A percentile compares a stretch with the other conserved stretches of the same genome.
Evolutionary conservation across 192 early-diverging fungal species (phyloP).

Genomic region (Cladochytrium replicatum): DNA sequence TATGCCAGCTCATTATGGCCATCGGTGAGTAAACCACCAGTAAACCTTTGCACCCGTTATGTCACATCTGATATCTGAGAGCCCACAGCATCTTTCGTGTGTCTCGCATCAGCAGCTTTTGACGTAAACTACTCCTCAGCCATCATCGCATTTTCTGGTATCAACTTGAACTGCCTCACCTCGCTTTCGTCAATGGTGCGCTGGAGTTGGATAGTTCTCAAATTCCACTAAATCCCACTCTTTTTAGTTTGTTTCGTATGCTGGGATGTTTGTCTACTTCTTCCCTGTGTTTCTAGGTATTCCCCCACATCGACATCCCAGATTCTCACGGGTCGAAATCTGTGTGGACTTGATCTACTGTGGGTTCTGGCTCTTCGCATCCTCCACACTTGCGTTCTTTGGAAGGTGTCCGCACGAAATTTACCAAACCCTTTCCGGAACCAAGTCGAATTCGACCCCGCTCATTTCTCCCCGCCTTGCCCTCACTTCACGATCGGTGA

Average conservation of each 20-base stretch:
- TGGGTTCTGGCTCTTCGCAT: constrained; percentile 27
- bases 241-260: constrained; percentile 34
- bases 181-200: constrained; percentile 29
- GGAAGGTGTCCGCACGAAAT: constrained; percentile 18
- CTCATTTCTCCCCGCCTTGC: constrained; percentile 1
- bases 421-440: background rate
- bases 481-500: background rate
- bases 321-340: constrained; percentile 34
- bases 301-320: constrained; percentile 31
- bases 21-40: no score
- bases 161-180: constrained; percentile 33
- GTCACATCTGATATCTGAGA: no score
- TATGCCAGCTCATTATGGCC: no score
- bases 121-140: constrained; percentile 32
- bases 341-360: constrained; percentile 26
- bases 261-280: constrained; percentile 37
- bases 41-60: no score
- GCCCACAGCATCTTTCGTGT: constrained; percentile 26
- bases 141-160: constrained; percentile 30
- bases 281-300: constrained; percentile 31
- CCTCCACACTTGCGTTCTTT: constrained; percentile 17
- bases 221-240: background rate
- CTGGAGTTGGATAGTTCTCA: background rate
- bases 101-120: constrained; percentile 29
- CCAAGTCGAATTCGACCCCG: background rate